These are phyloP conservation scores for Funneliformis geosporum DNA, from an alignment of 192 early-diverging fungal species.

Conservation along the genomic window DNA sequence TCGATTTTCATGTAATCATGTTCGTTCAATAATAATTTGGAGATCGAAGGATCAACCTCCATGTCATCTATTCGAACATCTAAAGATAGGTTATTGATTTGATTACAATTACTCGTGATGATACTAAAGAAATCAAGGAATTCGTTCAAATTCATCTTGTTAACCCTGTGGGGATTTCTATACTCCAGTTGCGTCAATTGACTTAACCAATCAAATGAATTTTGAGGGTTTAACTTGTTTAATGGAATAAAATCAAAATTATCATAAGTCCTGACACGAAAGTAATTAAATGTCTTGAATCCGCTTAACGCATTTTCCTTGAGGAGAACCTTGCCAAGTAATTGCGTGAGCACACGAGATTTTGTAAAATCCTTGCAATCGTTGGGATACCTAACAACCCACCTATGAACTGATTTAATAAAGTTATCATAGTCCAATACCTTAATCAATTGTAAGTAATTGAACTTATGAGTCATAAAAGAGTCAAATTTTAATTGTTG, in stretches of 20 bases:
- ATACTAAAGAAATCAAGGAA: background rate
- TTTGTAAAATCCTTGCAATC: background rate
- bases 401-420: background rate
- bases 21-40: background rate
- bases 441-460: background rate
- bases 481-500: background rate
- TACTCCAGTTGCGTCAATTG: background rate
- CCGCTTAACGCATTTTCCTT: background rate
- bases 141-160: background rate
- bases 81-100: background rate
- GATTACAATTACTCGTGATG: background rate
- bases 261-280: background rate
- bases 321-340: background rate
- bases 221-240: background rate
- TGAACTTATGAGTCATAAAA: background rate
- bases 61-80: background rate
- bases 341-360: background rate
- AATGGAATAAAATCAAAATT: background rate
- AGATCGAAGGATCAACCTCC: background rate
- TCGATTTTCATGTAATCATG: background rate
- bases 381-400: background rate
- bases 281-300: background rate
- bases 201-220: background rate
- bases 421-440: background rate
- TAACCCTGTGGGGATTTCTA: background rate